Percentiles rank a stretch among this genome's conserved stretches.
phyloP scores from a whole-genome alignment of 108 stramenopile genomes.

The Schizochytrium sp. region DNA sequence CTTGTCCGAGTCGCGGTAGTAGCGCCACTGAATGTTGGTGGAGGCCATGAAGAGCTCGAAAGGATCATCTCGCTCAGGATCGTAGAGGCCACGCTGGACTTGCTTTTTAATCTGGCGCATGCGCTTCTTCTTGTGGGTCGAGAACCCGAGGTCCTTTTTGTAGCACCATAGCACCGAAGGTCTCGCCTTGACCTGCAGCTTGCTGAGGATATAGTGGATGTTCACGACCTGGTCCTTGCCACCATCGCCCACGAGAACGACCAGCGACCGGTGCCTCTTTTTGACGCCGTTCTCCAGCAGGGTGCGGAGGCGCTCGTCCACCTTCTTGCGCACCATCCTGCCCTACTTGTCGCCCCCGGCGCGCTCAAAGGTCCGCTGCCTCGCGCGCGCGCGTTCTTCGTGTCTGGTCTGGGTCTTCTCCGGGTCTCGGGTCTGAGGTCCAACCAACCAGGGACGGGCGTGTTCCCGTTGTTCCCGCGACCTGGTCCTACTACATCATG shows the following conservation, averaged over 20 bases:
- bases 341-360: no score
- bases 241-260: constrained; percentile 94
- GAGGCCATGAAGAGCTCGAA: constrained; percentile 94
- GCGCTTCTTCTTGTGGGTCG: constrained; percentile 64
- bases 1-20: constrained; percentile 93
- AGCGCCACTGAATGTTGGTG: constrained; percentile 93
- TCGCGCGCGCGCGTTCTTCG: no score
- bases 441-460: no score
- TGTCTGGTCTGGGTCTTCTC: no score
- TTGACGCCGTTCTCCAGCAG: constrained; percentile 78
- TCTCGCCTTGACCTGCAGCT: constrained; percentile 65
- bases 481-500: no score
- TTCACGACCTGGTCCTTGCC: constrained; percentile 97
- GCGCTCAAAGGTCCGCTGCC: no score
- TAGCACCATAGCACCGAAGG: constrained; percentile 96
- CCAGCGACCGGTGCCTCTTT: constrained; percentile 68
- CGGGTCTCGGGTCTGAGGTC: no score
- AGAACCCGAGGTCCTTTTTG: constrained; percentile 97
- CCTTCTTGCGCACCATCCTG: constrained; percentile 56
- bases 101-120: constrained; percentile 92
- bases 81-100: constrained; percentile 64
- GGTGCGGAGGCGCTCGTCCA: constrained; percentile 87
- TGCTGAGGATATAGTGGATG: constrained; percentile 77
- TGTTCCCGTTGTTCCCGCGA: no score
- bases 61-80: constrained; percentile 57